phyloP scores from a whole-genome alignment of 2,329 filamentous ascomycete genomes.

The Cercospora janseana region DNA sequence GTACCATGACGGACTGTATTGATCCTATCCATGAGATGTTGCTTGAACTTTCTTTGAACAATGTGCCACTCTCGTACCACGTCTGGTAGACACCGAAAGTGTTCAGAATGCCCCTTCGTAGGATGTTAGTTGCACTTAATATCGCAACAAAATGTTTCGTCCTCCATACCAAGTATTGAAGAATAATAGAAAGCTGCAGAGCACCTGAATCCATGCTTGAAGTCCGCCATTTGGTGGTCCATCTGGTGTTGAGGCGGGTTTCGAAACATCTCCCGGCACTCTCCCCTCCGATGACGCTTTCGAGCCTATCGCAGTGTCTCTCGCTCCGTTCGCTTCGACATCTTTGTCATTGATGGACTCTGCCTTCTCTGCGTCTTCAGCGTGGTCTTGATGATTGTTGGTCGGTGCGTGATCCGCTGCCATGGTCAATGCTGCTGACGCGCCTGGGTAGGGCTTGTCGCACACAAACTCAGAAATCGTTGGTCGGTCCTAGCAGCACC shows the following conservation, averaged over 20 bases:
- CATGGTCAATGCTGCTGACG: too few relatives aligned
- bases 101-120: conserved; percentile 40
- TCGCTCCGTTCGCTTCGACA: too few relatives aligned
- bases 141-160: background rate
- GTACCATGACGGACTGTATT: conserved; percentile 47
- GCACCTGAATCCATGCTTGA: conserved; percentile 49
- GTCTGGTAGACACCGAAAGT: conserved; percentile 51
- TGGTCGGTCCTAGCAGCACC: too few relatives aligned
- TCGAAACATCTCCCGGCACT: background rate
- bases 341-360: too few relatives aligned
- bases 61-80: conserved; percentile 47
- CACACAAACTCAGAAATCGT: too few relatives aligned
- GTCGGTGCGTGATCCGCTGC: too few relatives aligned
- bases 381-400: too few relatives aligned
- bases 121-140: conserved; percentile 2
- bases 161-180: conserved; percentile 46
- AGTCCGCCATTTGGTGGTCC: conserved; percentile 42
- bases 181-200: conserved; percentile 48
- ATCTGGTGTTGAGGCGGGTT: background rate
- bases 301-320: too few relatives aligned
- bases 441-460: too few relatives aligned
- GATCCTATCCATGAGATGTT: conserved; percentile 47
- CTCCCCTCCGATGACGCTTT: too few relatives aligned
- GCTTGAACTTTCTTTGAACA: conserved; percentile 35
- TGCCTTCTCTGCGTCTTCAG: too few relatives aligned